phyloP scores from a whole-genome alignment of 129 eudicot species.

The Tagetes patula region DNA sequence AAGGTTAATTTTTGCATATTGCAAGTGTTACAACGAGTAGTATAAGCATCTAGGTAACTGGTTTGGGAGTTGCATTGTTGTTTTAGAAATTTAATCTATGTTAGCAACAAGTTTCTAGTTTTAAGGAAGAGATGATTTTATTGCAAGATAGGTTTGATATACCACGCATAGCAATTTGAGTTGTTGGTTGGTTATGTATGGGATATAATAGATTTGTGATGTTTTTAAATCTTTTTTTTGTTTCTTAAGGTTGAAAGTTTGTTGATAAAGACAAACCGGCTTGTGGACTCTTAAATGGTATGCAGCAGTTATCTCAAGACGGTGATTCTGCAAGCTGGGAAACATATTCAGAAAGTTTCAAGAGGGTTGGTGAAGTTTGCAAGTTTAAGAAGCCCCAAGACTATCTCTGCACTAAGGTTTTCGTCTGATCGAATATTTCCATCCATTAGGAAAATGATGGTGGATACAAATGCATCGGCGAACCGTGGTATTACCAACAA shows the following conservation, averaged over 20 bases:
- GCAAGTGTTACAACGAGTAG: not conserved
- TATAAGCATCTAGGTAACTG: slow-evolving; percentile 5
- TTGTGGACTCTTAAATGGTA: slow-evolving; percentile 37
- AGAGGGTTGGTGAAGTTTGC: slow-evolving; percentile 32
- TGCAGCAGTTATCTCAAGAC: slow-evolving; percentile 54
- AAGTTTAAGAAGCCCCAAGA: slow-evolving; percentile 27
- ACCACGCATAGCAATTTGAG: not conserved
- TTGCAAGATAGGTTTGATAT: not conserved
- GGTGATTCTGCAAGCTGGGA: slow-evolving; percentile 44
- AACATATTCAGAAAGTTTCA: slow-evolving; percentile 34
- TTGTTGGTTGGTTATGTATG: slow-evolving; percentile 12
- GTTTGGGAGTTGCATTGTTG: slow-evolving; percentile 10
- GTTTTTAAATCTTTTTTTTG: slow-evolving; percentile 6
- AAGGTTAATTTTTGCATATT: not conserved
- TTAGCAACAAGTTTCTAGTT: not conserved
- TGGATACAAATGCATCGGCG: slow-evolving; percentile 48
- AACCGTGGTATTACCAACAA: slow-evolving; percentile 33
- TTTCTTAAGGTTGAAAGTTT: slow-evolving; percentile 15
- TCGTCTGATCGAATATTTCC: slow-evolving; percentile 33
- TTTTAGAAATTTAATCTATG: not conserved
- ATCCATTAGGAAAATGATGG: slow-evolving; percentile 54
- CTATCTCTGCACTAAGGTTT: slow-evolving; percentile 28
- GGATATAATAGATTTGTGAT: slow-evolving; percentile 18
- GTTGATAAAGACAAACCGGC: slow-evolving; percentile 23
- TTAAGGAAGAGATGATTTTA: not conserved